Evolutionary conservation across 2,329 filamentous ascomycete genomes (phyloP), one percentile per base, ranked within the genome.

Genomic region (Esteya vermicola): DNA sequence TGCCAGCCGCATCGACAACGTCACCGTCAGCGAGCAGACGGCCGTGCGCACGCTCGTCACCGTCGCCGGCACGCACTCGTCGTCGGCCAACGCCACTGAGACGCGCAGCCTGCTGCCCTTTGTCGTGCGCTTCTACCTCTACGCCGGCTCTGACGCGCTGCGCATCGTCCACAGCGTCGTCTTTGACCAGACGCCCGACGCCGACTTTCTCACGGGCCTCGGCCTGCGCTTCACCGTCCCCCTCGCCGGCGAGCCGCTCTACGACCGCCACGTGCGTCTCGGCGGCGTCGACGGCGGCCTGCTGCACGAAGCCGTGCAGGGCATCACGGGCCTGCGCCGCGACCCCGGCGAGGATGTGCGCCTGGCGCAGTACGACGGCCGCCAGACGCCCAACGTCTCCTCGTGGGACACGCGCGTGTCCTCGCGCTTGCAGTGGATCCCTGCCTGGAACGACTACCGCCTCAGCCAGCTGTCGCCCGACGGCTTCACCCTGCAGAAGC

Each of bases 401-500:
- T 6, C 20, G 9, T 16, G 7, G 28, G 50, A 57, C n/a, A 3
- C 22, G 16, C 23, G 25, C 3, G 5, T 34, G 16, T 14, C 23
- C 6, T 7, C 10, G 10, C 31, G 13, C 12, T 14, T 34, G 3
- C n/a, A 14, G 20, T 39, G 19, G 13, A 26, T 78, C 36, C 74
- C 72, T 0, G 53, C 61, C 0, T 79, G 72, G 71, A 67, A 62
- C 38, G 71, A 76, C 46, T 79, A 69, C 50, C 64, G 60, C 16
- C 55, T 79, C 13, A 59, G 57, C 1, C 75, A 79, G 48, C 57
- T 75, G 0, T 76, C 72, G 0, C 56, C 74, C 0, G 74, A 78
- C 33, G 75, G 73, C 0, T 79, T 75, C 49, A 73, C 62, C 0
- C 52, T 78, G 18, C 68, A 68, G 53, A 79, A 78, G 55, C 56